Percentiles rank a stretch among this genome's conserved stretches.
phyloP scores from a whole-genome alignment of 495 filamentous ascomycete species.

The Echria macrotheca region DNA sequence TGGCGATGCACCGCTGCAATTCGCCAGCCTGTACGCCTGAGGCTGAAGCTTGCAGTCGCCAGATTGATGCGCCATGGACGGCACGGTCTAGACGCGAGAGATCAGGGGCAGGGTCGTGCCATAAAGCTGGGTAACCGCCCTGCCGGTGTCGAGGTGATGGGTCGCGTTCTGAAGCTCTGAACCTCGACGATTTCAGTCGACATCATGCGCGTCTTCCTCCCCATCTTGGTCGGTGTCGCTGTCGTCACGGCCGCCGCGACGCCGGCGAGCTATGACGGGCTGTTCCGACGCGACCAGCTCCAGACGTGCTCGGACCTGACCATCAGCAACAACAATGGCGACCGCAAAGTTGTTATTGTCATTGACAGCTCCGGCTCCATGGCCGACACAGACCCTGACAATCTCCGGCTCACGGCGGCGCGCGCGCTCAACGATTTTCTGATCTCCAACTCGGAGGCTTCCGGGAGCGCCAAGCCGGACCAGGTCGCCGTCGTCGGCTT shows the following conservation, averaged over 20 bases:
- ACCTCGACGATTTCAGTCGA: no score
- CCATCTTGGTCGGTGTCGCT: slow-evolving; percentile 1
- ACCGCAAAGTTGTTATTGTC: slow-evolving; percentile 16
- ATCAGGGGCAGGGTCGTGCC: no score
- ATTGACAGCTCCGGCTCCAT: slow-evolving; percentile 27
- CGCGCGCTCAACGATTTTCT: slow-evolving; percentile 23
- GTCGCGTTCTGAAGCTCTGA: no score
- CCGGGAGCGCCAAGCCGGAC: slow-evolving; percentile 19
- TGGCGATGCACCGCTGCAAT: neutral
- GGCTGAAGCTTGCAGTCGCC: no score
- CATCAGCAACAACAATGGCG: slow-evolving; percentile 24
- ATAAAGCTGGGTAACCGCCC: no score
- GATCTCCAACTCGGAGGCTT: slow-evolving; percentile 17
- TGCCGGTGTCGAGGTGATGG: no score
- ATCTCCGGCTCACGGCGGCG: slow-evolving; percentile 24
- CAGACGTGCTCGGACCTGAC: slow-evolving; percentile 17
- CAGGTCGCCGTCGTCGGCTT: slow-evolving; percentile 28
- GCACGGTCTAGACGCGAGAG: no score
- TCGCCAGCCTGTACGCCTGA: no score
- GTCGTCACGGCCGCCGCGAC: neutral
- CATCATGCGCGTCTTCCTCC: no score
- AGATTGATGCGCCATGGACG: no score
- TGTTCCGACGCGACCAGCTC: slow-evolving; percentile 1
- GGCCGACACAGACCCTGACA: slow-evolving; percentile 17
- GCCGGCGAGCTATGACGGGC: neutral